phyloP scores from a whole-genome alignment of 1,284 basidiomycete species.

The Afroboletus lepidellus region DNA sequence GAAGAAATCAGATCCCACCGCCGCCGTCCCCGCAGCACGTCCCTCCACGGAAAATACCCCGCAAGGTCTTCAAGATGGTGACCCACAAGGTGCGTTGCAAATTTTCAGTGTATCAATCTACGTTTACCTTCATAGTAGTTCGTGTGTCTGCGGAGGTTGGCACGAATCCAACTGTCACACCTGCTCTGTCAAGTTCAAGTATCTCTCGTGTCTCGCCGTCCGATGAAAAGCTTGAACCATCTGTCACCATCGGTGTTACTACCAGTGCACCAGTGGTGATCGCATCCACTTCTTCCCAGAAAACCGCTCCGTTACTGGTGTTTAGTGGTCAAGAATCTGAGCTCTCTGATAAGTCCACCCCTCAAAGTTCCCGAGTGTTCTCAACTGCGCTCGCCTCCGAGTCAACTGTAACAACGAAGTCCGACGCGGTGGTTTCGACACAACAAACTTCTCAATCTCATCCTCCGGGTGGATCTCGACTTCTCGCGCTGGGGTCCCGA shows the following conservation, averaged over 20 bases:
- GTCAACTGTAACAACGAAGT: slow-evolving; percentile 13
- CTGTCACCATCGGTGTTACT: background rate
- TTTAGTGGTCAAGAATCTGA: slow-evolving; percentile 24
- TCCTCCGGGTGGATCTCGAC: slow-evolving; percentile 66
- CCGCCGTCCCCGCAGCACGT: background rate
- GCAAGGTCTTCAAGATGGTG: slow-evolving; percentile 8
- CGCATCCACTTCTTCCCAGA: slow-evolving; percentile 17
- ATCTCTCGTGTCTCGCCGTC: slow-evolving; percentile 12
- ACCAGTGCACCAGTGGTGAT: slow-evolving; percentile 1
- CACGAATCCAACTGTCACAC: slow-evolving; percentile 3
- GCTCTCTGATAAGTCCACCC: slow-evolving; percentile 30
- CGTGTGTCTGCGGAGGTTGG: slow-evolving; percentile 11
- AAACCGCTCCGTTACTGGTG: slow-evolving; percentile 6
- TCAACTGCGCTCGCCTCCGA: slow-evolving; percentile 33
- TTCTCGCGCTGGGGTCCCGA: slow-evolving; percentile 64
- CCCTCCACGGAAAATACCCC: slow-evolving; percentile 11
- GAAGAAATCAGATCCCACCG: slow-evolving; percentile 44
- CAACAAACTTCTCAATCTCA: slow-evolving; percentile 45
- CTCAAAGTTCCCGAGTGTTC: slow-evolving; percentile 38
- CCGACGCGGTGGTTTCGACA: slow-evolving; percentile 13
- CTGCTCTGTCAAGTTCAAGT: slow-evolving; percentile 7
- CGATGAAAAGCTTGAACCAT: slow-evolving; percentile 10
- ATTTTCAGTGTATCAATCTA: background rate
- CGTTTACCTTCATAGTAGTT: slow-evolving; percentile 20
- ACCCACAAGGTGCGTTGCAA: slow-evolving; percentile 23